Evolutionary conservation across 2,329 filamentous ascomycete species (phyloP).

Genomic region (Apiospora koreana): DNA sequence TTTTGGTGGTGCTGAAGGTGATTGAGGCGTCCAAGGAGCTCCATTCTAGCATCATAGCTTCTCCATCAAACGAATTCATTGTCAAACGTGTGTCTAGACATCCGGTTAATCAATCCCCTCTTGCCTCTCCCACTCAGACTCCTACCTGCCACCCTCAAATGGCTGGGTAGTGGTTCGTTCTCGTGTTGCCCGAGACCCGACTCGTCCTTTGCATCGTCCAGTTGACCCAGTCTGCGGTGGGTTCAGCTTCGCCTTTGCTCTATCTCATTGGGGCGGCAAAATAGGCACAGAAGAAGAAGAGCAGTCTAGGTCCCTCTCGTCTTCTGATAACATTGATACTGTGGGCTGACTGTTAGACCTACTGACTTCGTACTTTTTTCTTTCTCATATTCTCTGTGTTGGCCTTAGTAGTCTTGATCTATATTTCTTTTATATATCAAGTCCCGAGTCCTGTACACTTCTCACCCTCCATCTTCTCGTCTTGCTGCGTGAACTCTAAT

Average conservation of each 20-base stretch:
- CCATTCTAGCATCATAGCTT: background rate
- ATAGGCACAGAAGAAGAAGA: background rate
- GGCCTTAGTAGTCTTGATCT: background rate
- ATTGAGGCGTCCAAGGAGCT: background rate
- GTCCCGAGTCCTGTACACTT: background rate
- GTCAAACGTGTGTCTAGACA: background rate
- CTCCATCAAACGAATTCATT: background rate
- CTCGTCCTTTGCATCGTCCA: background rate
- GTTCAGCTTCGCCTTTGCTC: background rate
- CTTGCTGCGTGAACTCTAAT: background rate
- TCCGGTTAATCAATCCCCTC: background rate
- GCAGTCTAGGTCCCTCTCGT: background rate
- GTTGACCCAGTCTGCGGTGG: background rate
- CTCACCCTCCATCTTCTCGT: background rate
- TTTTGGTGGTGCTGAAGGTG: background rate
- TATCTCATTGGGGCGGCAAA: slow-evolving; percentile 2
- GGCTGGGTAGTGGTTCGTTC: background rate
- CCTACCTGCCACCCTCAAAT: background rate
- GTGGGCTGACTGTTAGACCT: background rate
- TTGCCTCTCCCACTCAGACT: background rate
- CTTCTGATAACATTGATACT: background rate
- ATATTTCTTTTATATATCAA: background rate
- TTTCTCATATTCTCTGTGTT: background rate
- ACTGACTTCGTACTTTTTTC: background rate
- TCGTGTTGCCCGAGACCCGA: background rate